Evolutionary conservation across 2,329 filamentous ascomycete genomes (phyloP), one percentile per base, ranked within the genome.

Genomic region (Diaporthe australafricana): DNA sequence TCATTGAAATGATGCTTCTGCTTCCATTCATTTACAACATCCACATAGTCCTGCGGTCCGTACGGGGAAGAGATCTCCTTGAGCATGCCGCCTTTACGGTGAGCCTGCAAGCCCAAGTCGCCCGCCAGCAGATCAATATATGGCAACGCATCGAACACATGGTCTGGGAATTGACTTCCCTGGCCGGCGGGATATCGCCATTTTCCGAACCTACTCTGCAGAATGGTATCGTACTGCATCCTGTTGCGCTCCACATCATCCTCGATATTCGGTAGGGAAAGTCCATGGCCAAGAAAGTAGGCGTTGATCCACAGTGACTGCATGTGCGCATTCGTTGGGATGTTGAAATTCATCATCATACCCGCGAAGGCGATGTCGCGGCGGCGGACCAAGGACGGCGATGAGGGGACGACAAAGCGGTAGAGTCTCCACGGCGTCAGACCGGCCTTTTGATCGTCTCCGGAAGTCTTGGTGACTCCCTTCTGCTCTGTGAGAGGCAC

Each of bases 171-270:
- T 77, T 84, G 86, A 48, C 83, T 84, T 1, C 92, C 92, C 77
- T 89, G 90, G 0, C 63, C 63, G 12, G 42, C 86, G 0, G 91
- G 89, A 75, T 93, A 93, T 32, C 93, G 86, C 87, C 91, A 92
- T 74, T 87, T 89, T 5, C 91, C 91, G 78, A 92, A 96, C 50
- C 92, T 88, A 22, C 87, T 90, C 77, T 92, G 86, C 60, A 94
- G 81, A 30, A 91, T 86, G 0, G 91, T 89, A 76, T 92, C 87
- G 74, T 86, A 84, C 68, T 80, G 82, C 30, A 88, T 84, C 62
- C 86, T 83, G 30, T 56, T 35, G 3, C 52, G 35, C 52, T 56
- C 30, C 20, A 35, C 30, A 14, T 56, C 52, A 6, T 56, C 32
- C 12, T 56, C 53, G 32, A 56, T 12, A 22, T 56, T 22, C 20